phyloP scores from a whole-genome alignment of 129 eudicot genomes.

The Centrapalus pauciflorus region DNA sequence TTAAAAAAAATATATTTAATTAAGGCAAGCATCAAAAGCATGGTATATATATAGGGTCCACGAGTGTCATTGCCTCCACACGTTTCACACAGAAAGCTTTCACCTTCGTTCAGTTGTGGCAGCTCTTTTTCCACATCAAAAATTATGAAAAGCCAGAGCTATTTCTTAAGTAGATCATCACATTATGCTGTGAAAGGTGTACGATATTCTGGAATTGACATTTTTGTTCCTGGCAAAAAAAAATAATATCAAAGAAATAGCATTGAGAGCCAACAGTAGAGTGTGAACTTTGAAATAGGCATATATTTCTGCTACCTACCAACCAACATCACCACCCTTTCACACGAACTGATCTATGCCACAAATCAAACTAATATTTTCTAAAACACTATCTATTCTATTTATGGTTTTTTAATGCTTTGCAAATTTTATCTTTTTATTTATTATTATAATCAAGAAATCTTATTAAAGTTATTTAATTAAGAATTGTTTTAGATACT shows the following conservation, averaged over 20 bases:
- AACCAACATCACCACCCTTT: slow-evolving; percentile 21
- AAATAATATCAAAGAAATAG: not conserved
- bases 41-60: not conserved
- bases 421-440: too few species aligned
- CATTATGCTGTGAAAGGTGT: not conserved
- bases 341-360: not conserved
- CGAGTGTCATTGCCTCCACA: not conserved
- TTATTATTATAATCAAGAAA: too few species aligned
- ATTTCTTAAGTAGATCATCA: not conserved
- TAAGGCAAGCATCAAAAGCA: too few species aligned
- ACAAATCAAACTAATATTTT: not conserved
- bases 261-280: not conserved
- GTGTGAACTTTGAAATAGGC: slow-evolving; percentile 21
- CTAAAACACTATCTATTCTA: too few species aligned
- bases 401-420: too few species aligned
- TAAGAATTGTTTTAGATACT: too few species aligned
- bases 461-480: too few species aligned
- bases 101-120: not conserved
- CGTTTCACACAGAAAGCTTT: not conserved
- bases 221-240: not conserved
- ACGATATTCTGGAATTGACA: not conserved
- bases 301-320: slow-evolving; percentile 15
- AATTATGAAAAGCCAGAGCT: not conserved
- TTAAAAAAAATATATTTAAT: too few species aligned
- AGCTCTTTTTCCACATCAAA: slow-evolving; percentile 10